Evolutionary conservation across 305 asterid species (phyloP).

Genomic region (Fraxinus sp.): DNA sequence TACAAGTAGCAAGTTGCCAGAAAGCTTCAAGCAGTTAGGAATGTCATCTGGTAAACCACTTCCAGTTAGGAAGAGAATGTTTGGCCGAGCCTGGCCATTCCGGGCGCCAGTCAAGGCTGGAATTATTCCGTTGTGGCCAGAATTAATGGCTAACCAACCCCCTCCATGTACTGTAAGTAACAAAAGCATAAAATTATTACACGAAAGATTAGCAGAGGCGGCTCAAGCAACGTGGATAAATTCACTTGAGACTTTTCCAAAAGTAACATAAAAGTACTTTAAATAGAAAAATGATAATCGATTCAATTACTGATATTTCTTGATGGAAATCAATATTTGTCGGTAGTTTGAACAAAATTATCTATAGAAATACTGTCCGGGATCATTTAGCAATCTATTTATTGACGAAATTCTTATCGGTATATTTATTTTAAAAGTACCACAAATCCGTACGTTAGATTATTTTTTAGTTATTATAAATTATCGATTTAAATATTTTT

Average conservation of each 20-base stretch:
- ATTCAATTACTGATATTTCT: background rate
- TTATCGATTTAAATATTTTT: background rate
- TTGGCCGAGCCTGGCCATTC: slow-evolving; percentile 65
- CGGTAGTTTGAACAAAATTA: too few relatives aligned
- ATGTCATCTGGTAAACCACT: slow-evolving; percentile 41
- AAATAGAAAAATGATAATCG: background rate
- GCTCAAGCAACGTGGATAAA: background rate
- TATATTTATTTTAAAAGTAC: background rate
- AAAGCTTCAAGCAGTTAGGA: slow-evolving; percentile 53
- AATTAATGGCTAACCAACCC: slow-evolving; percentile 23
- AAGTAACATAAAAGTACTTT: background rate
- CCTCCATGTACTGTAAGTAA: slow-evolving; percentile 47
- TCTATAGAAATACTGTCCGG: background rate
- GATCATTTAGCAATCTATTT: background rate
- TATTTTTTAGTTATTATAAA: too few relatives aligned
- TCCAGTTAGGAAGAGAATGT: slow-evolving; percentile 53
- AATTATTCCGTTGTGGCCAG: slow-evolving; percentile 48
- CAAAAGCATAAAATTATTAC: background rate
- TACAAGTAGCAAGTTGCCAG: slow-evolving; percentile 30
- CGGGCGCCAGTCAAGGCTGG: slow-evolving; percentile 59
- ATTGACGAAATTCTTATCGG: background rate
- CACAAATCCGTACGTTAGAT: background rate
- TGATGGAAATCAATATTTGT: too few relatives aligned
- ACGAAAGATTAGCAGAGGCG: background rate
- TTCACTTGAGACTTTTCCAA: background rate